Evolutionary conservation across 495 filamentous ascomycete genomes (phyloP).

Genomic region (Aspergillus saccharolyticus): DNA sequence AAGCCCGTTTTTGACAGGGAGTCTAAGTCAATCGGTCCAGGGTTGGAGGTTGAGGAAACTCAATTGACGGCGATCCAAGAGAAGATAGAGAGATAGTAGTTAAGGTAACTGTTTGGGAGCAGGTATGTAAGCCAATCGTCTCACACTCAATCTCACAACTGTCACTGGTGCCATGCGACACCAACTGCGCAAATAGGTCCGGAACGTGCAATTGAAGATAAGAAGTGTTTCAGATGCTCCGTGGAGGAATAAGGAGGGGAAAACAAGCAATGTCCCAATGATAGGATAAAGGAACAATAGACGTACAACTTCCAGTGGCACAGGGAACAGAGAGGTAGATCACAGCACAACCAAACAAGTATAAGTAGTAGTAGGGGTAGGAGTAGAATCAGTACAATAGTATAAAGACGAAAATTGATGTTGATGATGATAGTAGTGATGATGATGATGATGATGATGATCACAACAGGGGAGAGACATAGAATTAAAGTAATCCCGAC

Average conservation of each 20-base stretch:
- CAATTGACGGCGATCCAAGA: background rate
- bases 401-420: background rate
- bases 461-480: background rate
- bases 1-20: conserved; percentile 15
- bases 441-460: background rate
- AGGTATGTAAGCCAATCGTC: conserved; percentile 21
- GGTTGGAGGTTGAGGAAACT: background rate
- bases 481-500: background rate
- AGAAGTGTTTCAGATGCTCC: conserved; percentile 3
- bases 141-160: conserved; percentile 15
- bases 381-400: too few species aligned
- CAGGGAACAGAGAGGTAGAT: background rate
- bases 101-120: conserved; percentile 19
- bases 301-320: background rate
- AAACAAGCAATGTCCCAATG: background rate
- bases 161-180: conserved; percentile 17
- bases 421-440: background rate
- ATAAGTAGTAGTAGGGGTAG: background rate
- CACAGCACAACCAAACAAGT: background rate
- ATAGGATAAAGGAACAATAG: background rate
- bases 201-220: background rate
- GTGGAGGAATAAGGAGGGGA: background rate
- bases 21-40: conserved; percentile 9
- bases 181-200: background rate
- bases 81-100: background rate